Base-by-base conservation (phyloP, 176 grass and related monocot species). In the Ampelocalamus luodianensis region DNA sequence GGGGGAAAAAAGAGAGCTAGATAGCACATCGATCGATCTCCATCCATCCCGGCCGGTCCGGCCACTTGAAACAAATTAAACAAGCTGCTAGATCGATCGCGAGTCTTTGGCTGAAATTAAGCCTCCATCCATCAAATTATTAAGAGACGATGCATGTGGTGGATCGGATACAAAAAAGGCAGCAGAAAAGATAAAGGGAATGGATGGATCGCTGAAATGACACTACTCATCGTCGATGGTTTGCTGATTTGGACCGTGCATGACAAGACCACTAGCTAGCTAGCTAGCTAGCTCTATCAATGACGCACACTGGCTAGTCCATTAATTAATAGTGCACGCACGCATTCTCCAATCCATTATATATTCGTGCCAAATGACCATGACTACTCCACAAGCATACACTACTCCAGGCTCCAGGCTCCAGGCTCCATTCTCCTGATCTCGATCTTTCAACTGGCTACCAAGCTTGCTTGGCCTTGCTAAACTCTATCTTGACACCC, bases 231-330 rank as follows among this genome's bases (percentile, higher is more conserved):
- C 68, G 5, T 12, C n/a, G 77, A 83, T 17, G 6, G 53, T 20
- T 58, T 72, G 39, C n/a, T 24, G 81, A 61, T 82, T 71, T 48
- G 42, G 55, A 73, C 77, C 43, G 26, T 83, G 55, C 56, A 83
- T 62, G 68, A 72, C 38, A 38, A 37, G 69, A 83, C 56, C 20
- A 63, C 39, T 61, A 45, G 53, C 68, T 46, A 53, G 50, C 50
- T 53, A 24, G 26, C 12, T 24, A 24, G n/a, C n/a, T 34, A 34
- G 32, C 32, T 29, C 48, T 24, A 81, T 80, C 63, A 38, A 53
- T 39, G 18, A n/a, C 22, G 8, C n/a, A 5, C 18, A 32, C 44
- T 24, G 7, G 61, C 58, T 11, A 55, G 29, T 37, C 32, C 18
- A 32, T 78, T 78, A 5, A 44, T 44, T 26, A 18, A 54, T 22